Evolutionary conservation across 1,284 basidiomycete genomes (phyloP).

Genomic region (Athelia sp.): DNA sequence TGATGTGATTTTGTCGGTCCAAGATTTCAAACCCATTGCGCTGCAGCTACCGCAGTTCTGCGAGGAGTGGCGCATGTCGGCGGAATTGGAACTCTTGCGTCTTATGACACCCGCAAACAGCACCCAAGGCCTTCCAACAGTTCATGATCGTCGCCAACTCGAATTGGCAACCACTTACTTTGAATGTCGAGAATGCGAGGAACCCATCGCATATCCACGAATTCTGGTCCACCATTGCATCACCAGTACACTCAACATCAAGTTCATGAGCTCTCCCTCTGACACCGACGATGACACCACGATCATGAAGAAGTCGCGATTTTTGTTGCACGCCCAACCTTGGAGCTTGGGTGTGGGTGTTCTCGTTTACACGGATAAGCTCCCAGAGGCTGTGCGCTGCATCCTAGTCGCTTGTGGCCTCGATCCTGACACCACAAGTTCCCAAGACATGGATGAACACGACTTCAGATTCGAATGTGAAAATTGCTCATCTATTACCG

Average conservation of each 20-base stretch:
- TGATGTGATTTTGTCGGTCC: not conserved
- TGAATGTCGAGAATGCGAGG: not conserved
- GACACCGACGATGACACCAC: not conserved
- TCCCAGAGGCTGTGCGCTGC: not conserved
- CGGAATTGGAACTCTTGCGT: not conserved
- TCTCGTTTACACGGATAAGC: not conserved
- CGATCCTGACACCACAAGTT: conserved; percentile 10
- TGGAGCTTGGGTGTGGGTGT: not conserved
- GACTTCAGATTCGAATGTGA: conserved; percentile 10
- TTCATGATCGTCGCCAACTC: not conserved
- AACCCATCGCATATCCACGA: not conserved
- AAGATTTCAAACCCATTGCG: not conserved
- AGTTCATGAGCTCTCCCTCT: not conserved
- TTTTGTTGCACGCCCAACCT: not conserved
- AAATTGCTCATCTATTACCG: not conserved
- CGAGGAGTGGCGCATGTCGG: not conserved
- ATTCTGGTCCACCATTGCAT: not conserved
- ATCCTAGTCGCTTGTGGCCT: conserved; percentile 5
- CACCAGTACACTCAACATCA: not conserved
- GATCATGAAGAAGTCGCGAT: not conserved
- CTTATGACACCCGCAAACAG: not conserved
- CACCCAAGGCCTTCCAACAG: not conserved
- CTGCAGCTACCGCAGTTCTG: not conserved
- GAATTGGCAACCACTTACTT: not conserved
- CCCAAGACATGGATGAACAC: conserved; percentile 10